Evolutionary conservation across 1,284 basidiomycete species (phyloP).

Genomic region (Apiotrichum porosum): DNA sequence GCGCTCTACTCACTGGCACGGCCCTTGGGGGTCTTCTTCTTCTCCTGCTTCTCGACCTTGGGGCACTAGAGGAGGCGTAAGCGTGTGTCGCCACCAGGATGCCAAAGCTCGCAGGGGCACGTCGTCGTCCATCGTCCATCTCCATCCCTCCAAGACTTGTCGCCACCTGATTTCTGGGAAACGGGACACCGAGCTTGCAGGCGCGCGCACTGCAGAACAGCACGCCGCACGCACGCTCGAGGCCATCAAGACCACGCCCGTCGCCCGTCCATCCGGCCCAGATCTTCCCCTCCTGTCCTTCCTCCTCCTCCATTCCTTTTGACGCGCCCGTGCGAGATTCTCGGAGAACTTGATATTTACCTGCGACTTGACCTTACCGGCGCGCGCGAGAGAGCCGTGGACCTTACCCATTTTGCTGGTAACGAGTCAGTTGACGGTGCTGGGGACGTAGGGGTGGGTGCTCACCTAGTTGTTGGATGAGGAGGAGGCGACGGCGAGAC

Average conservation of each 20-base stretch:
- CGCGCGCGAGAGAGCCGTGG: conserved; percentile 99
- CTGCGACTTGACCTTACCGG: conserved; percentile 98
- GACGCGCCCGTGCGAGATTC: too few relatives aligned
- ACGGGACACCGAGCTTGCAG: too few relatives aligned
- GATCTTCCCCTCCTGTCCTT: background rate
- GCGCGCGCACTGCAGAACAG: too few relatives aligned
- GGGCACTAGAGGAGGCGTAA: conserved; percentile 55
- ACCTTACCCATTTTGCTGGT: conserved; percentile 64
- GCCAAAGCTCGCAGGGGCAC: too few relatives aligned
- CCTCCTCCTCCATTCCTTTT: background rate
- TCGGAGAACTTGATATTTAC: conserved; percentile 23
- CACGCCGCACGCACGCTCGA: background rate
- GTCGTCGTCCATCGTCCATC: too few relatives aligned
- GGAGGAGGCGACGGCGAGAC: too few relatives aligned
- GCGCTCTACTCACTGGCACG: conserved; percentile 62
- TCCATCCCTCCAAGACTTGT: too few relatives aligned
- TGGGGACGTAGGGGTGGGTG: background rate
- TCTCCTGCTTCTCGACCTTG: conserved; percentile 96
- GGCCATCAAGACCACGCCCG: background rate
- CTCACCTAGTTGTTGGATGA: conserved; percentile 2
- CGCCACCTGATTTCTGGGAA: too few relatives aligned
- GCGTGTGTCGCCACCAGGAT: background rate
- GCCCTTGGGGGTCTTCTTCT: conserved; percentile 93
- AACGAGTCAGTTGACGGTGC: conserved; percentile 3
- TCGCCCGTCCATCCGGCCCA: background rate